Evolutionary conservation across 23 red algal species (phyloP).

Genomic region (Gracilaria vermiculophylla): DNA sequence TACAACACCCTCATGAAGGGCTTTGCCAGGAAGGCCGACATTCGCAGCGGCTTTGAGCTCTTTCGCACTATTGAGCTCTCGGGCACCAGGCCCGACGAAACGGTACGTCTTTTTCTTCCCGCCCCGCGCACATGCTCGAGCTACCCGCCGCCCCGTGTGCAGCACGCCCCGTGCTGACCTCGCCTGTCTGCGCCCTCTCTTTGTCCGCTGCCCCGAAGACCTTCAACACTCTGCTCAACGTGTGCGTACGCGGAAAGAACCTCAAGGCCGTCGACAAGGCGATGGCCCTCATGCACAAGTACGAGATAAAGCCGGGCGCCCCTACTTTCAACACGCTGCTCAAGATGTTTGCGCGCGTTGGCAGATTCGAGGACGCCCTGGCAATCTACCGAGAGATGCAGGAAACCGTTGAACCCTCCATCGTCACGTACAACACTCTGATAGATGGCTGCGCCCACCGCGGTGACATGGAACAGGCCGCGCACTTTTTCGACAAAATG

Average conservation of each 20-base stretch:
- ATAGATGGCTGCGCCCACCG: slow-evolving; percentile 80
- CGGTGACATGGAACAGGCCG: slow-evolving; percentile 68
- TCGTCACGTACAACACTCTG: slow-evolving; percentile 70
- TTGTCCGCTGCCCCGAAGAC: too few relatives aligned
- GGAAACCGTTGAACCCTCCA: slow-evolving; percentile 50
- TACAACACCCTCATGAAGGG: slow-evolving; percentile 77
- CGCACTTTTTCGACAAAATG: slow-evolving; percentile 72
- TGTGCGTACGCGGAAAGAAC: slow-evolving; percentile 65
- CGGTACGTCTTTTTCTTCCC: slow-evolving; percentile 13
- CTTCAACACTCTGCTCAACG: slow-evolving; percentile 71
- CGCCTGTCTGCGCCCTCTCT: neutral
- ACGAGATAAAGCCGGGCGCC: slow-evolving; percentile 53
- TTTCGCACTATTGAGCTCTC: slow-evolving; percentile 27
- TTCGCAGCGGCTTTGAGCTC: slow-evolving; percentile 27
- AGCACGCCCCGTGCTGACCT: neutral
- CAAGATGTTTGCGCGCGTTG: slow-evolving; percentile 49
- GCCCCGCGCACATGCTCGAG: neutral
- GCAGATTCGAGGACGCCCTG: slow-evolving; percentile 56
- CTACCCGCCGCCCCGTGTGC: neutral
- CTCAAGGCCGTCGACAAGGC: slow-evolving; percentile 36
- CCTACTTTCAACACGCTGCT: slow-evolving; percentile 80
- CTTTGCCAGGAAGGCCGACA: slow-evolving; percentile 50
- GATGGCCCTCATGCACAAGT: slow-evolving; percentile 64
- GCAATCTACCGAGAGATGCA: slow-evolving; percentile 72
- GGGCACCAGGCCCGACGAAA: slow-evolving; percentile 55